Base-by-base conservation (phyloP, 2,329 filamentous ascomycete species). In the Colletotrichum noveboracense region DNA sequence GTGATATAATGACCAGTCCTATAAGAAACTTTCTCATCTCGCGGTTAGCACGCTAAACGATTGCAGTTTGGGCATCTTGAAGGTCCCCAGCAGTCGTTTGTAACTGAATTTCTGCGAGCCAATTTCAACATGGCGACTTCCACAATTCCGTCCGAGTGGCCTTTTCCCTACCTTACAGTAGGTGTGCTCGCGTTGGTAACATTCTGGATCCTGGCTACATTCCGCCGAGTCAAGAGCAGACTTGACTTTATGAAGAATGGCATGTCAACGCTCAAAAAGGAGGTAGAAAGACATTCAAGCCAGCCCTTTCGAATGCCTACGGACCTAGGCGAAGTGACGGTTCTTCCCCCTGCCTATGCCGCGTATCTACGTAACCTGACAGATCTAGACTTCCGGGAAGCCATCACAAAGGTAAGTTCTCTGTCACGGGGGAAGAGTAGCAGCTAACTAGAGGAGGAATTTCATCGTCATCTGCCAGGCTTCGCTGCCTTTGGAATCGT, bases 21-120 rank as follows among this genome's bases (percentile, higher is more conserved):
- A n/a, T 0, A 5, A 43, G 9, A 43, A 1, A 6, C 4, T 43
- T 0, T 0, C 9, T n/a, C 9, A 0, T 43, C 18, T n/a, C 18
- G 18, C 0, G 0, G 6, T 4, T n/a, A n/a, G 38, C 8, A 4
- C 43, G n/a, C 18, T 6, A 21, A 0, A n/a, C 2, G 3, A 2
- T 48, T 13, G 6, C n/a, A 21, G n/a, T 1, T 13, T 13, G 43
- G 3, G 9, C 38, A 21, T 52, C n/a, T 21, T 21, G 0, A 21
- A 52, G 10, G 13, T 52, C 43, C 0, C 43, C 9, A 48, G 43
- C 18, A 21, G 5, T 48, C n/a, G 10, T 48, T 10, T n/a, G 38
- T 2, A 43, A 12, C 0, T 7, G 6, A 48, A 3, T 7, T 48
- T 48, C 10, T 21, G 43, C 18, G n/a, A 12, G 43, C 43, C 10